These are phyloP conservation scores for Xylariaceae sp. DNA, from an alignment of 2,329 filamentous ascomycete species.

Conservation along the genomic window DNA sequence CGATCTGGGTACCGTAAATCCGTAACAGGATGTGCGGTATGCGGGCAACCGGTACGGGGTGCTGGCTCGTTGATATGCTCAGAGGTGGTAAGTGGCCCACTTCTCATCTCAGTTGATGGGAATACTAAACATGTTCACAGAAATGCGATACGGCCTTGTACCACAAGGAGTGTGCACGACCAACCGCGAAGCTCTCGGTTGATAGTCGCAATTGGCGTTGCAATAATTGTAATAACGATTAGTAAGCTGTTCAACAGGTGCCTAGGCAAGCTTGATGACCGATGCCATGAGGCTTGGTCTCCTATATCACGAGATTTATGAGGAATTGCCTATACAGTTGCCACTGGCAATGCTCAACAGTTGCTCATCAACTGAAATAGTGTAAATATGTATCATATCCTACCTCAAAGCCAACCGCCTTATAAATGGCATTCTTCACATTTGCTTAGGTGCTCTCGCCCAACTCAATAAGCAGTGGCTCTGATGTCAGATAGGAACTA, in stretches of 20 bases:
- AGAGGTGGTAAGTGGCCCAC: conserved; percentile 43
- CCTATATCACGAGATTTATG: too few species aligned
- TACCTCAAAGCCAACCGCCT: neutral
- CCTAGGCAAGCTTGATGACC: too few species aligned
- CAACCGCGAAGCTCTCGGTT: conserved; percentile 35
- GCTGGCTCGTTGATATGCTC: conserved; percentile 47
- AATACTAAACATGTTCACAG: conserved; percentile 12
- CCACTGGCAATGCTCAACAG: too few species aligned
- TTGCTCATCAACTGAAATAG: too few species aligned
- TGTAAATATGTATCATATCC: conserved; percentile 13
- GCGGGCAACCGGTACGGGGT: conserved; percentile 45
- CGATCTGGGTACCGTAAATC: conserved; percentile 38
- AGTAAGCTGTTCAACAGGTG: too few species aligned
- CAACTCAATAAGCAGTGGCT: too few species aligned
- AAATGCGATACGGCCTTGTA: conserved; percentile 42
- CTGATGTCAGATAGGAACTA: too few species aligned
- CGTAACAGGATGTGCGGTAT: conserved; percentile 44
- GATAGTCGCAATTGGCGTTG: conserved; percentile 40
- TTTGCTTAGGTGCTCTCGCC: too few species aligned
- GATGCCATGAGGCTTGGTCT: neutral
- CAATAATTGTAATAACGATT: conserved; percentile 40
- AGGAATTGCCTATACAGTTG: too few species aligned
- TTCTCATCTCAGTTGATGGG: neutral
- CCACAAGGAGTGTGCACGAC: conserved; percentile 44
- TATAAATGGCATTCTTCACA: neutral